Conservation (phyloP, 1,284 basidiomycete genomes). For the Naganishia albida region DNA sequence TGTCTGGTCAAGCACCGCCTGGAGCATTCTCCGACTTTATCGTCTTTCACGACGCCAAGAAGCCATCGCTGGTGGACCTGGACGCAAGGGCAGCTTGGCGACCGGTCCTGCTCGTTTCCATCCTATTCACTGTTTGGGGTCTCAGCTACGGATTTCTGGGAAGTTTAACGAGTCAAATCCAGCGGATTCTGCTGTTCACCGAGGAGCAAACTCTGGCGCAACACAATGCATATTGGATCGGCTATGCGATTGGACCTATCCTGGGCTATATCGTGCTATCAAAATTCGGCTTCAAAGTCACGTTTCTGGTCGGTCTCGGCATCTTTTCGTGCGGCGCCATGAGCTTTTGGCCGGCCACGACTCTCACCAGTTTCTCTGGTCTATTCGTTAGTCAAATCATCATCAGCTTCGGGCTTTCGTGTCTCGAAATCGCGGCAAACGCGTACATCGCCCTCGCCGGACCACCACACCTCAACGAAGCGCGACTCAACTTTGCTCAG, state of each 20-base stretch:
- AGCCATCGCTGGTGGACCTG: slow-evolving; percentile 45
- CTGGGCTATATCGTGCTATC: slow-evolving; percentile 46
- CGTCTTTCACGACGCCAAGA: slow-evolving; percentile 13
- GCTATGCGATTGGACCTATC: slow-evolving; percentile 45
- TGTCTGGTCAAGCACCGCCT: slow-evolving; percentile 17
- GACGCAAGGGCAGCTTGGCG: slow-evolving; percentile 46
- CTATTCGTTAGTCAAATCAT: slow-evolving; percentile 52
- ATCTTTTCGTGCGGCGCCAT: slow-evolving; percentile 49
- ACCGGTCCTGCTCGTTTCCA: slow-evolving; percentile 48
- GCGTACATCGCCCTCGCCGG: slow-evolving; percentile 53
- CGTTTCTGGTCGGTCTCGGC: slow-evolving; percentile 51
- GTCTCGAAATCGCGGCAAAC: slow-evolving; percentile 51
- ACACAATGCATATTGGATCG: slow-evolving; percentile 50
- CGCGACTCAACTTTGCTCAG: slow-evolving; percentile 51
- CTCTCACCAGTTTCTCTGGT: slow-evolving; percentile 47
- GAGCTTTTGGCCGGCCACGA: slow-evolving; percentile 53
- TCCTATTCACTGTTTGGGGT: slow-evolving; percentile 53
- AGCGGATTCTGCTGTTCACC: slow-evolving; percentile 40
- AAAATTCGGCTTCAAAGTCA: slow-evolving; percentile 48
- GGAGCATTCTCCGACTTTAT: slow-evolving; percentile 32
- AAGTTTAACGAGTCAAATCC: slow-evolving; percentile 47
- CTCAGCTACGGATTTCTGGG: slow-evolving; percentile 52
- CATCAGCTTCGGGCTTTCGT: slow-evolving; percentile 46
- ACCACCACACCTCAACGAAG: slow-evolving; percentile 48
- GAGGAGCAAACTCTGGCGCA: slow-evolving; percentile 41